phyloP scores from a whole-genome alignment of 2,329 filamentous ascomycete genomes.

The Calonectria honghensis region DNA sequence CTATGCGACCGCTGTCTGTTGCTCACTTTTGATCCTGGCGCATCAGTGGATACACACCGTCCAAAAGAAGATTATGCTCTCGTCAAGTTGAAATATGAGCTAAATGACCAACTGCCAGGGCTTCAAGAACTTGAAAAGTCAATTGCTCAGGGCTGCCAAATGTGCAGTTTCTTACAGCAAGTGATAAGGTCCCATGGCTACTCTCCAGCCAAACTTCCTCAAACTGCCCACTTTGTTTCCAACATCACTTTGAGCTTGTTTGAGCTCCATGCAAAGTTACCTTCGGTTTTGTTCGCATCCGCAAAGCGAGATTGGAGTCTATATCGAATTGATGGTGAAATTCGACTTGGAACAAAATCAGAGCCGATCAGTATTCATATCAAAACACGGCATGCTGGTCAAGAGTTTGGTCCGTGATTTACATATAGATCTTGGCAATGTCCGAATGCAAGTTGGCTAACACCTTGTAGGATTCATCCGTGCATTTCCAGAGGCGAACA shows the following conservation, averaged over 20 bases:
- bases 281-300: neutral
- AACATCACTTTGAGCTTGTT: neutral
- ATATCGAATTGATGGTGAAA: neutral
- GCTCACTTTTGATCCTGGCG: too few species aligned
- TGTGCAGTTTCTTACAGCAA: slow-evolving; percentile 14
- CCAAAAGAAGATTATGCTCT: neutral
- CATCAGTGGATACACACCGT: too few species aligned
- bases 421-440: too few species aligned
- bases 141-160: slow-evolving; percentile 2
- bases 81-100: neutral
- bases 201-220: neutral
- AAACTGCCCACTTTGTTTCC: neutral
- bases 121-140: neutral
- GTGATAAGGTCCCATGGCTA: neutral
- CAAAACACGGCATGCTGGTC: neutral
- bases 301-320: neutral
- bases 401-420: neutral
- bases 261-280: neutral
- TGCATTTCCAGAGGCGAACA: slow-evolving; percentile 1
- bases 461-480: neutral
- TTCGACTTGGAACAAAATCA: neutral
- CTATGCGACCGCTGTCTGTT: too few species aligned
- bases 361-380: neutral
- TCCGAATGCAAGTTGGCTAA: too few species aligned
- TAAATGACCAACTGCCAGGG: neutral